Conservation (phyloP, 495 filamentous ascomycete genomes). For the Aspergillus conjunctus region DNA sequence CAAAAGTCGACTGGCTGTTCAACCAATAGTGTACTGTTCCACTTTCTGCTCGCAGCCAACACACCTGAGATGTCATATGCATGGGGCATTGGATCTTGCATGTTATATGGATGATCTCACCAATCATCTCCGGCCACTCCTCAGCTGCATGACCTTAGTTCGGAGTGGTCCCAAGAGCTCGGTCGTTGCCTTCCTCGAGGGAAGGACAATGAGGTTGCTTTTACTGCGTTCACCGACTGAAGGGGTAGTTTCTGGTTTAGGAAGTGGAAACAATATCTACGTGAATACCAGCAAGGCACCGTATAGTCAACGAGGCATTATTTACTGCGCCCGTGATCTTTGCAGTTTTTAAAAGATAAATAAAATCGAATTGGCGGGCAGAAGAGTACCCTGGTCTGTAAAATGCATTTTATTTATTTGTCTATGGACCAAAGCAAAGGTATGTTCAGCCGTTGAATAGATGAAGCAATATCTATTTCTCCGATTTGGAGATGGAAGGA, state of each 20-base stretch:
- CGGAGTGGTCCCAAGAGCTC: not conserved
- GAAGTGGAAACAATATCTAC: conserved; percentile 3
- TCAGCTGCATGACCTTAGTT: conserved; percentile 10
- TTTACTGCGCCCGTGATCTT: not conserved
- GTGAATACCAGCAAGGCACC: not conserved
- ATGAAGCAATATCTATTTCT: too few relatives aligned
- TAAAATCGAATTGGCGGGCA: not conserved
- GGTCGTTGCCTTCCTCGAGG: conserved; percentile 14
- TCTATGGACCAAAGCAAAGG: not conserved
- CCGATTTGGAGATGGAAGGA: too few relatives aligned
- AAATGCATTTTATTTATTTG: not conserved
- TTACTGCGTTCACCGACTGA: not conserved
- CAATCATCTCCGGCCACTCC: conserved; percentile 21
- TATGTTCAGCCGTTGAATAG: too few relatives aligned
- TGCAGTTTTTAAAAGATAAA: not conserved
- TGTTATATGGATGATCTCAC: conserved; percentile 15
- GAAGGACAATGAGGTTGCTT: not conserved
- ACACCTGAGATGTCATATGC: conserved; percentile 33
- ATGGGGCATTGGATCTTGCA: conserved; percentile 31
- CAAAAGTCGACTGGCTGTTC: not conserved
- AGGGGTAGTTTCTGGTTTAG: not conserved
- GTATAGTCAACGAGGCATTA: not conserved
- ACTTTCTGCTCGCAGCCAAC: conserved; percentile 20
- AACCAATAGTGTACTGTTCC: not conserved
- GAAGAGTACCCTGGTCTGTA: not conserved